These are phyloP conservation scores for Aureobasidium musti DNA, from an alignment of 2,329 filamentous ascomycete genomes.

Conservation along the genomic window DNA sequence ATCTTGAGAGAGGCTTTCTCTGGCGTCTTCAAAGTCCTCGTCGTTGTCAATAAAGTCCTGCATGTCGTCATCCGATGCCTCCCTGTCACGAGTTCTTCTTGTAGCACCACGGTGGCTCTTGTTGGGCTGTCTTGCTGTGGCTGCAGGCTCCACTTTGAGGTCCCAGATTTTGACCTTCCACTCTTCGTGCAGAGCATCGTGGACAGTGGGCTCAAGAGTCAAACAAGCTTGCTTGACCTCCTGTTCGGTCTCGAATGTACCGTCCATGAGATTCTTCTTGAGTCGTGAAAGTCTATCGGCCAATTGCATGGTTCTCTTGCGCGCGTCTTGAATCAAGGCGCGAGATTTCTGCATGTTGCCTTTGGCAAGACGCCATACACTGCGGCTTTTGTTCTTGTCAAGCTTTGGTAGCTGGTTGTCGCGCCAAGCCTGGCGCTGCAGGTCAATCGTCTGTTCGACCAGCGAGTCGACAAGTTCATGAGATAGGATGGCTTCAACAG, in stretches of 20 bases:
- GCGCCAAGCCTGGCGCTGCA: conserved; percentile 59
- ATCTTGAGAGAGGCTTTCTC: conserved; percentile 7
- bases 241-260: conserved; percentile 55
- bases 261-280: conserved; percentile 54
- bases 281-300: conserved; percentile 59
- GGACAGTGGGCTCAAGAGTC: conserved; percentile 65
- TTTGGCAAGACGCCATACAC: conserved; percentile 62
- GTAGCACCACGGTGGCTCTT: neutral
- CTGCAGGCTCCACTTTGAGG: conserved; percentile 36
- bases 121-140: neutral
- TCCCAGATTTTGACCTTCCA: conserved; percentile 51
- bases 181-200: conserved; percentile 57
- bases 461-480: conserved; percentile 36
- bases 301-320: conserved; percentile 48
- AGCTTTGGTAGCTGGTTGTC: conserved; percentile 59
- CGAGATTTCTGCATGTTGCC: conserved; percentile 45
- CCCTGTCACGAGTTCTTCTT: neutral
- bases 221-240: conserved; percentile 60
- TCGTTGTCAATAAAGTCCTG: conserved; percentile 27
- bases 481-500: neutral
- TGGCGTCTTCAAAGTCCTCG: conserved; percentile 22
- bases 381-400: conserved; percentile 59
- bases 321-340: conserved; percentile 49
- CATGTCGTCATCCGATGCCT: conserved; percentile 14
- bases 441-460: conserved; percentile 57